Conservation (phyloP, 2,329 filamentous ascomycete species). For the Botryotinia convoluta region DNA sequence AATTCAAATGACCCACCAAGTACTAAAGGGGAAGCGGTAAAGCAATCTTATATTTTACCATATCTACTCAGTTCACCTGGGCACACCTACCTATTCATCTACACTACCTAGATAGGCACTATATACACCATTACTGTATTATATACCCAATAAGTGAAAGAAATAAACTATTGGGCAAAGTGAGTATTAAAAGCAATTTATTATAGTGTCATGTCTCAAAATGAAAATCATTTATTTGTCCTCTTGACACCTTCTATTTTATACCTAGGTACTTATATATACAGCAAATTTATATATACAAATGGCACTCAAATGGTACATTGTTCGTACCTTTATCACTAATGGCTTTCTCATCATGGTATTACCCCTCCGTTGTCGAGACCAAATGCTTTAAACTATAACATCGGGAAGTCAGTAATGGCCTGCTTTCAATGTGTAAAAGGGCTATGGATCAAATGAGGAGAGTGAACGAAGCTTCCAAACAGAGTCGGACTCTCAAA, state of each 20-base stretch:
- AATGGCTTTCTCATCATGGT: conserved; percentile 10
- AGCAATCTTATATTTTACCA: neutral
- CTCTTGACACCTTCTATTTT: neutral
- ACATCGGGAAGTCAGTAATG: neutral
- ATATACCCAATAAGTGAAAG: neutral
- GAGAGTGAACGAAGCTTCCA: neutral
- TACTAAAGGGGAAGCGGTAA: neutral
- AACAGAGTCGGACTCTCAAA: neutral
- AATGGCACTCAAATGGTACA: neutral
- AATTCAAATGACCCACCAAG: neutral
- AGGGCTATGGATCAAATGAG: neutral
- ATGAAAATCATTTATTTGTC: neutral
- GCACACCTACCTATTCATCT: neutral
- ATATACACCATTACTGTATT: neutral
- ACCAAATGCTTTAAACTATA: conserved; percentile 57
- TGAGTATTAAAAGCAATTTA: neutral
- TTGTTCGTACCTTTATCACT: neutral
- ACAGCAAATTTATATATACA: neutral
- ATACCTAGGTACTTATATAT: too few species aligned
- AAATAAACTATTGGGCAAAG: neutral
- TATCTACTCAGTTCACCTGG: neutral
- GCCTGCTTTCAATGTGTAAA: neutral
- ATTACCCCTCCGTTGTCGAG: conserved; percentile 34
- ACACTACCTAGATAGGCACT: neutral
- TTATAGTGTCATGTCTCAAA: neutral